Evolutionary conservation across 441 rosid species (phyloP).

Genomic region (Iberis amara): DNA sequence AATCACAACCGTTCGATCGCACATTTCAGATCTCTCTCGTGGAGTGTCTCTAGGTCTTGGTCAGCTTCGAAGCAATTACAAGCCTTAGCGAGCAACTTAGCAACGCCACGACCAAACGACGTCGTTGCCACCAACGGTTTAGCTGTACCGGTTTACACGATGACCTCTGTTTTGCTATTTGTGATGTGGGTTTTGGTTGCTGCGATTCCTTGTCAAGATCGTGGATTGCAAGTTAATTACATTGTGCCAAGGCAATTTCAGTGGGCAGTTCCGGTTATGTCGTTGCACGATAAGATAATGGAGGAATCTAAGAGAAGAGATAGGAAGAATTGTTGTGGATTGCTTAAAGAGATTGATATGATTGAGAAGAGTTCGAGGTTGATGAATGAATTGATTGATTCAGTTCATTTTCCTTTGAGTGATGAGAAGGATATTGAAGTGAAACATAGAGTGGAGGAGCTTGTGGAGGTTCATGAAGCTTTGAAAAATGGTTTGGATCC

Average conservation of each 20-base stretch:
- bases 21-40: conserved; percentile 77
- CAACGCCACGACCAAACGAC: conserved; percentile 55
- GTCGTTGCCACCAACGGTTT: conserved; percentile 50
- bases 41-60: conserved; percentile 96
- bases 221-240: conserved; percentile 77
- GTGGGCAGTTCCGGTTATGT: conserved; percentile 60
- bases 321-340: conserved; percentile 69
- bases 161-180: conserved; percentile 61
- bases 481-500: conserved; percentile 69
- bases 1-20: conserved; percentile 38
- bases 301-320: conserved; percentile 81
- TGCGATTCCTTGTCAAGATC: conserved; percentile 91
- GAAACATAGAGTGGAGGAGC: conserved; percentile 54
- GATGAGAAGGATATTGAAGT: conserved; percentile 60
- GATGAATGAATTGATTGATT: conserved; percentile 70
- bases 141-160: conserved; percentile 57
- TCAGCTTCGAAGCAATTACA: conserved; percentile 85
- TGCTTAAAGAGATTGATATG: conserved; percentile 72
- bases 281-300: conserved; percentile 60
- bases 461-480: conserved; percentile 42
- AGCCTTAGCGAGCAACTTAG: conserved; percentile 63
- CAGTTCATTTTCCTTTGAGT: conserved; percentile 55
- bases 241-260: conserved; percentile 56
- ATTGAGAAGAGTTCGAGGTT: conserved; percentile 60
- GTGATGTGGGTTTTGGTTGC: conserved; percentile 92